Evolutionary conservation across 2,329 filamentous ascomycete species (phyloP), one percentile per base, ranked within the genome.

Genomic region (Tothia fuscella): DNA sequence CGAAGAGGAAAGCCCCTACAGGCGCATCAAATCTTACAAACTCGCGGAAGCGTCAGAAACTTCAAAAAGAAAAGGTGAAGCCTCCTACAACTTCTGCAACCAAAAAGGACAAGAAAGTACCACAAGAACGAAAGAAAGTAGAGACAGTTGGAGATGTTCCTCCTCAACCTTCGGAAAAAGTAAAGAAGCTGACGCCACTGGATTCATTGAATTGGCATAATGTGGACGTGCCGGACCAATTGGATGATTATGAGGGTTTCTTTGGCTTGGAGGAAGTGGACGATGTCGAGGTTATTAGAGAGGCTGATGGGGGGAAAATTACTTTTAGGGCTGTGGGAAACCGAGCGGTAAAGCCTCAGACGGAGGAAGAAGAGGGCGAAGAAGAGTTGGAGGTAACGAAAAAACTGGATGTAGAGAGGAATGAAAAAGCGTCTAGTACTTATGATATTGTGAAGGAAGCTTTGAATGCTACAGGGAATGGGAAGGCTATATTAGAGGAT

Each of bases 161-260:
- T n/a, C 26, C 26, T 29, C 26, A 29, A 29, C 26, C 10, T 10
- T 10, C 10, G 10, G 10, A 10, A 29, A 29, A 24, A 5, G 26
- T 17, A 6, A 30, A 40, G 26, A 19, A 37, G 22, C 3, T 17
- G 5, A 26, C 38, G 5, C 42, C 25, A 14, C 52, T 73, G 25
- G 68, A 78, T 45, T 64, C 72, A 29, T 61, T 81, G 43, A 62
- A 66, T 53, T 82, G 78, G 78, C 73, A 71, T 47, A 67, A 76
- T 16, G 76, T 91, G 3, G 56, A 65, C 26, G 65, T 81, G 51
- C 84, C 85, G 5, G 82, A 88, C 54, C 78, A 82, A 55, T 69
- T 88, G 51, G 78, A 89, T 34, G 85, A 95, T 62, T 84, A 84
- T n/a, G 87, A 93, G 49, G 91, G 91, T 0, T 95, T 98, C 59